These are phyloP conservation scores for Lachnellula occidentalis DNA, from an alignment of 2,329 filamentous ascomycete genomes.

Conservation along the genomic window DNA sequence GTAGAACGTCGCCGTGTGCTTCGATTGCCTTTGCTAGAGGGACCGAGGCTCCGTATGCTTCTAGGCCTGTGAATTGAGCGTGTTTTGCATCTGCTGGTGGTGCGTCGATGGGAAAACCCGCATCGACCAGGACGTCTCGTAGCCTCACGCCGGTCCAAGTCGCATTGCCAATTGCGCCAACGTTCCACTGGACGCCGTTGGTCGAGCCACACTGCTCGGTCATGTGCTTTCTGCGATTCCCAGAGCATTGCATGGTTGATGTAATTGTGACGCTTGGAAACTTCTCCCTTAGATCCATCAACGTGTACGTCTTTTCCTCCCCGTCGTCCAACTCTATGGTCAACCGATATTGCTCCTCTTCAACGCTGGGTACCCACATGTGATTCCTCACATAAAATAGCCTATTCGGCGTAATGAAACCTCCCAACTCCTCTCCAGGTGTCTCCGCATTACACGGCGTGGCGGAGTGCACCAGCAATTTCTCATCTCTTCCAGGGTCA, in stretches of 20 bases:
- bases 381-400: slow-evolving; percentile 50
- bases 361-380: slow-evolving; percentile 41
- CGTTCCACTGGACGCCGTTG: slow-evolving; percentile 44
- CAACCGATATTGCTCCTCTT: slow-evolving; percentile 28
- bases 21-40: slow-evolving; percentile 45
- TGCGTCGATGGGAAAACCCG: slow-evolving; percentile 32
- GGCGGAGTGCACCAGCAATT: slow-evolving; percentile 45
- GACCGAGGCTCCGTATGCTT: slow-evolving; percentile 30
- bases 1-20: slow-evolving; percentile 41
- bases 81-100: slow-evolving; percentile 14
- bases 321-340: slow-evolving; percentile 39
- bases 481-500: slow-evolving; percentile 47
- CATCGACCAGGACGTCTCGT: slow-evolving; percentile 39
- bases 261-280: slow-evolving; percentile 44
- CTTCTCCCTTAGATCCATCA: slow-evolving; percentile 39
- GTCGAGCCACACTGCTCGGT: slow-evolving; percentile 42
- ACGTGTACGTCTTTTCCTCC: slow-evolving; percentile 33
- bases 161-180: slow-evolving; percentile 42
- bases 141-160: slow-evolving; percentile 46
- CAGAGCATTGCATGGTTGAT: slow-evolving; percentile 43
- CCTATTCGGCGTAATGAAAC: slow-evolving; percentile 45
- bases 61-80: slow-evolving; percentile 14
- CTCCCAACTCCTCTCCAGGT: slow-evolving; percentile 42
- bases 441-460: slow-evolving; percentile 60
- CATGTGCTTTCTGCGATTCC: slow-evolving; percentile 46